Evolutionary conservation across 2,329 filamentous ascomycete species (phyloP), one percentile per base, ranked within the genome.

Genomic region (Alternaria dauci): DNA sequence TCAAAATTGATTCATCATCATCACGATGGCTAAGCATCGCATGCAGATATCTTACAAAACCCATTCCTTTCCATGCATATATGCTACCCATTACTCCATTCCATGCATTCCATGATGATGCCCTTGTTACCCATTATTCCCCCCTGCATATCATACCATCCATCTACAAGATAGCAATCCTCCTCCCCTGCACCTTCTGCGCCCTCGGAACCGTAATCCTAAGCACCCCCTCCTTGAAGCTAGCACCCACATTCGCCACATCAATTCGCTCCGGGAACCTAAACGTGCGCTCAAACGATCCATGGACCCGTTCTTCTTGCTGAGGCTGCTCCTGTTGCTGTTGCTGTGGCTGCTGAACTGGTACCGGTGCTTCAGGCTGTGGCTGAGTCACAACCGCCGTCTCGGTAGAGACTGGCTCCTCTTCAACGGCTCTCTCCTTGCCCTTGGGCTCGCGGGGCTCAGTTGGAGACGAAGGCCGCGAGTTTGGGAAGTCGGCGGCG

Each of bases 271-370:
- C 79, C 0, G 89, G 88, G 81, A 92, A 92, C 76, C 81, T 86
- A 81, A 92, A 92, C 60, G 83, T 86, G 65, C 90, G 86, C 50
- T 86, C 83, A 80, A 92, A 92, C 67, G 88, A 84, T 75, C 89
- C 89, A 59, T 89, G 80, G 61, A 83, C 85, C 69, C 88, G 87
- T 80, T 91, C 89, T 23, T 67, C 47, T 34, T 69, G 52, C 9
- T 73, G 59, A 4, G 52, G 25, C 34, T 62, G 56, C 51, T 66
- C 30, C 9, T 62, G 57, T 25, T 48, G 36, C 12, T 12, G 12
- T 16, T 36, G 32, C 16, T 1, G 32, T 3, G 14, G 32, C 36
- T 64, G 59, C 41, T 61, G 67, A 8, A 55, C 61, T 12, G 66
- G 60, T 9, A 23, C 61, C 9, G 66, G 60, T 12, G 34, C 60